A percentile compares a stretch with the other conserved stretches of the same genome.
Evolutionary conservation across 345 rosid species (phyloP).

Genomic region (Melastoma malabathricum): DNA sequence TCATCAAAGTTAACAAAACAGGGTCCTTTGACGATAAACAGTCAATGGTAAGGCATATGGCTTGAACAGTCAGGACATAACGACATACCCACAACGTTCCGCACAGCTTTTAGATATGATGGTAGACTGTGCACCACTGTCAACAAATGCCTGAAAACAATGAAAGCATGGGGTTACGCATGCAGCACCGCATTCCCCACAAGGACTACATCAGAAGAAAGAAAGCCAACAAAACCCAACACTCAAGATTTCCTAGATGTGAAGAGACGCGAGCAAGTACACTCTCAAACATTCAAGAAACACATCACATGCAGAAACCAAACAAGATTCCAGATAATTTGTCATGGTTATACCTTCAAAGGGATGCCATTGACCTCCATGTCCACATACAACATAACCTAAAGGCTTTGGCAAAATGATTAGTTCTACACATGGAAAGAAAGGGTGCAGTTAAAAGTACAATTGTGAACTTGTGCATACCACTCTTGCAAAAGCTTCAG

Average conservation of each 20-base stretch:
- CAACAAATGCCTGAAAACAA: constrained; percentile 78
- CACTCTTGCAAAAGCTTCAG: constrained; percentile 98
- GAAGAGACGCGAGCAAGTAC: no score
- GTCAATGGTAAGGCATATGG: no score
- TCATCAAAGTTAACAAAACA: no score
- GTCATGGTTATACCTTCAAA: constrained; percentile 47
- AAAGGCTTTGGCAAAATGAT: constrained; percentile 10
- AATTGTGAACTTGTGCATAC: constrained; percentile 34
- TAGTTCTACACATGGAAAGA: constrained; percentile 7
- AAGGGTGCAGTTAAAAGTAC: constrained; percentile 4
- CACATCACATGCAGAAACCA: no score
- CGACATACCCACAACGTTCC: constrained; percentile 77
- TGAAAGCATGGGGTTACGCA: no score
- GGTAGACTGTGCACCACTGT: constrained; percentile 97
- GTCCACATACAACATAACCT: constrained; percentile 95
- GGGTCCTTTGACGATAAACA: no score
- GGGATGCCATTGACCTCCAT: constrained; percentile 98
- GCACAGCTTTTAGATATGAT: constrained; percentile 98
- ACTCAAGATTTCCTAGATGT: no score
- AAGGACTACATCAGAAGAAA: no score
- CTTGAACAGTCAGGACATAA: background rate
- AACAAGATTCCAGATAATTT: background rate
- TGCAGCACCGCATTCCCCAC: no score
- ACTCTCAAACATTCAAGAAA: no score
- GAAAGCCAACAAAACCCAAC: no score